Conservation (phyloP, 2,329 filamentous ascomycete genomes). For the Aspergillus pseudotamarii region DNA sequence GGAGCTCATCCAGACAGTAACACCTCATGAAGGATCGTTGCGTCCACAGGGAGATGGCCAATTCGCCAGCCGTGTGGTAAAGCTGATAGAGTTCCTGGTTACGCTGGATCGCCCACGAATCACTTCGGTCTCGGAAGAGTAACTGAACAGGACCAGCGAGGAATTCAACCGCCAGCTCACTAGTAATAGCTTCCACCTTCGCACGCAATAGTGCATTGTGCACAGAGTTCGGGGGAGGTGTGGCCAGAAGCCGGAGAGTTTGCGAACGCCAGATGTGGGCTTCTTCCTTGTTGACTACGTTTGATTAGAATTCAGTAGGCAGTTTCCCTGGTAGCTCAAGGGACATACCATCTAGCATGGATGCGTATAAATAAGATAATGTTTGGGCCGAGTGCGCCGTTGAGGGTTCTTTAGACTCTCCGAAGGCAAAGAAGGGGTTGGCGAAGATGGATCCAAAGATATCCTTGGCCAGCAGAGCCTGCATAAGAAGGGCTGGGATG, state of each 20-base stretch:
- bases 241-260: slow-evolving; percentile 19
- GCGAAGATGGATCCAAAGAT: slow-evolving; percentile 9
- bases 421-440: slow-evolving; percentile 14
- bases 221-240: slow-evolving; percentile 4
- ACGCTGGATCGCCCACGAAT: background rate
- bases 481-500: slow-evolving; percentile 5
- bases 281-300: slow-evolving; percentile 17
- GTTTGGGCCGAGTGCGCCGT: background rate
- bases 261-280: slow-evolving; percentile 27
- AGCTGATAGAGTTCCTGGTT: slow-evolving; percentile 8
- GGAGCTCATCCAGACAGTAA: background rate
- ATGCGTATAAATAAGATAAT: slow-evolving; percentile 3
- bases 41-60: slow-evolving; percentile 23
- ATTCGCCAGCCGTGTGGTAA: slow-evolving; percentile 14
- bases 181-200: background rate
- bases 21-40: slow-evolving; percentile 21
- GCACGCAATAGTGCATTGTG: background rate
- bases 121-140: slow-evolving; percentile 1
- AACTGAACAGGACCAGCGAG: slow-evolving; percentile 1
- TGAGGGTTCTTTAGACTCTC: background rate
- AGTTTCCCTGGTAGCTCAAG: background rate
- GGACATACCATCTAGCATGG: slow-evolving; percentile 12
- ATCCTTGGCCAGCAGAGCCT: slow-evolving; percentile 8
- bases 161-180: background rate
- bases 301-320: background rate